Conservation (phyloP, 2,329 filamentous ascomycete genomes). For the Trichophyton mentagrophytes region DNA sequence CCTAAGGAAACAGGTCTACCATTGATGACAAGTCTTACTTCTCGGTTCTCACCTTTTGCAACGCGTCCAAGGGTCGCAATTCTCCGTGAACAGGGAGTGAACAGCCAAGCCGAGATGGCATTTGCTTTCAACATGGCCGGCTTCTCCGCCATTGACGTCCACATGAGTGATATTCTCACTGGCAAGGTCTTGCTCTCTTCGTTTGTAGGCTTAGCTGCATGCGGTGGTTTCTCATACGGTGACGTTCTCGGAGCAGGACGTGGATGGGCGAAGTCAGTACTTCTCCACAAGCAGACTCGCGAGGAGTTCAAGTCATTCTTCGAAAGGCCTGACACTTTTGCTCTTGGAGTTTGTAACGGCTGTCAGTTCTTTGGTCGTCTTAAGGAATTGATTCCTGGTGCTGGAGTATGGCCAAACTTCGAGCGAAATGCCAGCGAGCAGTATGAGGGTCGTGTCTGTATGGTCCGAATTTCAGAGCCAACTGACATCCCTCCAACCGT, state of each 20-base stretch:
- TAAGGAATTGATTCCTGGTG: slow-evolving; percentile 75
- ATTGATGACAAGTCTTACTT: slow-evolving; percentile 49
- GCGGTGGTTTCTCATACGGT: slow-evolving; percentile 92
- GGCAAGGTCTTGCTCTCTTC: slow-evolving; percentile 64
- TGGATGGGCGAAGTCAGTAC: slow-evolving; percentile 88
- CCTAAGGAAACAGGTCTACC: slow-evolving; percentile 66
- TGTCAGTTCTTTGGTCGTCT: slow-evolving; percentile 86
- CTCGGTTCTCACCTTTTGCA: slow-evolving; percentile 43
- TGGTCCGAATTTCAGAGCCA: slow-evolving; percentile 65
- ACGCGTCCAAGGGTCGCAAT: slow-evolving; percentile 72
- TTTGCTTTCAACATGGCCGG: slow-evolving; percentile 87
- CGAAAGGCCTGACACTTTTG: slow-evolving; percentile 74
- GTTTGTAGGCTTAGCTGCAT: slow-evolving; percentile 84
- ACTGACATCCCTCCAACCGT: slow-evolving; percentile 49
- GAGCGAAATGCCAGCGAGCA: slow-evolving; percentile 74
- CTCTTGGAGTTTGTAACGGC: slow-evolving; percentile 90
- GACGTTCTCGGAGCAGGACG: slow-evolving; percentile 88
- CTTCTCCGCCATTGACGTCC: slow-evolving; percentile 83
- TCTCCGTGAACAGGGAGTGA: slow-evolving; percentile 87
- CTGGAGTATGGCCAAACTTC: slow-evolving; percentile 70
- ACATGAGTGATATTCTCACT: slow-evolving; percentile 86
- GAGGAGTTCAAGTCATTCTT: slow-evolving; percentile 78
- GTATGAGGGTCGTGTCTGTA: slow-evolving; percentile 77
- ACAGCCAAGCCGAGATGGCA: slow-evolving; percentile 94
- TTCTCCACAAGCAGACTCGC: slow-evolving; percentile 65